phyloP scores from a whole-genome alignment of 495 filamentous ascomycete species.

The Penicillium angulare region DNA sequence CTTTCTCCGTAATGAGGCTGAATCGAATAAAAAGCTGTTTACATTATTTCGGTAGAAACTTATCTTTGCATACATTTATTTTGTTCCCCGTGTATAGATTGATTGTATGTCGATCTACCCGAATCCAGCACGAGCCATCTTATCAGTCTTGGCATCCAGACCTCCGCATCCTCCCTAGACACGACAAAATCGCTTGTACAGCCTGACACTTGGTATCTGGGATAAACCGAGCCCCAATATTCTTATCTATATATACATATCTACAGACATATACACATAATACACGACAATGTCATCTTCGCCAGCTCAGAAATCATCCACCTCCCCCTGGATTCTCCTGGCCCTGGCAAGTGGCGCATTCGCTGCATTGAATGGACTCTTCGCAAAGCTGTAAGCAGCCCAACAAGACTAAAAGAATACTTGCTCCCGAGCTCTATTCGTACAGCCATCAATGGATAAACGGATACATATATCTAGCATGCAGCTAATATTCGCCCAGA shows the following conservation, averaged over 20 bases:
- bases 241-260: background rate
- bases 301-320: constrained; percentile 6
- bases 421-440: background rate
- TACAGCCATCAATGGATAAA: background rate
- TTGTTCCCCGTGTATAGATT: background rate
- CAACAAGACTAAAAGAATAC: background rate
- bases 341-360: constrained; percentile 84
- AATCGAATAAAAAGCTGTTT: background rate
- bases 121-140: constrained; percentile 3
- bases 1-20: constrained; percentile 33
- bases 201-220: background rate
- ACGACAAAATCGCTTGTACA: background rate
- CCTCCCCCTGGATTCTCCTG: constrained; percentile 69
- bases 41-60: too few relatives aligned
- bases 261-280: background rate
- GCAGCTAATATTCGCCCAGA: constrained; percentile 39
- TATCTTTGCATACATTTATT: too few relatives aligned
- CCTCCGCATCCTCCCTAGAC: constrained; percentile 1
- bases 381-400: constrained; percentile 80
- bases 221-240: background rate
- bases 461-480: background rate
- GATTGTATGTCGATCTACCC: background rate
- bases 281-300: constrained; percentile 13
- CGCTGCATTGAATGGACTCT: constrained; percentile 91
- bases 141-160: constrained; percentile 17